Base-by-base conservation (phyloP, 2,329 filamentous ascomycete species). In the Pseudopithomyces maydicus region DNA sequence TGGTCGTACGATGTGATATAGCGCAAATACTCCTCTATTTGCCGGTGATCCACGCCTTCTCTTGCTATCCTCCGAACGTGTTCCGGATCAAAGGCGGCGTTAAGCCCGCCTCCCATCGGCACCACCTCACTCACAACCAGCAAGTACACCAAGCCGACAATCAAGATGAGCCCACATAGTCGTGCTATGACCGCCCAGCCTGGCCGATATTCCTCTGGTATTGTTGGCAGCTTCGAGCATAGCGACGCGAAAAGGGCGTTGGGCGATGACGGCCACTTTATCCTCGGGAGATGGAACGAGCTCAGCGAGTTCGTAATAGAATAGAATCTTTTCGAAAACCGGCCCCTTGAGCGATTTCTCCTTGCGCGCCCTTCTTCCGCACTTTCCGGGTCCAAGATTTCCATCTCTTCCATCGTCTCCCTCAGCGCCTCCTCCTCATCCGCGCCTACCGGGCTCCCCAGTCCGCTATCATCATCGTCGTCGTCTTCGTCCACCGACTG, bases 91-190 rank as follows among this genome's bases (percentile, higher is more conserved):
- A 94, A 96, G 72, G 90, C 86, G 67, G 90, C 85, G 33, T 84
- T 79, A 49, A 72, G 72, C 2, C 69, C 85, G 56, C 84, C 84
- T 43, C 87, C 85, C 64, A 85, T 84, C 38, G 86, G 86, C 69
- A 97, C 91, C 39, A 97, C 76, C 76, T 96, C 90, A 72, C 90
- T 92, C 60, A 93, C 85, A 71, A 98, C 93, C 48, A 98, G 81
- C 52, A 94, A 79, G 76, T 96, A 98, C 42, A 97, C 82, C 59
- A 96, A 83, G 17, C 86, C 85, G 45, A 93, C 80, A 12, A 98
- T 87, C 44, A 96, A 78, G 46, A 92, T 79, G 12, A 96, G 79
- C 1, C 90, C 92, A 57, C 92, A 83, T 33, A 95, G 73, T 29
- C 94, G 86, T 38, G 89, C 89, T 43, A 93, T 74, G 22, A 94